phyloP scores from a whole-genome alignment of 768 basidiomycete genomes.

The Hydnum rufescens region DNA sequence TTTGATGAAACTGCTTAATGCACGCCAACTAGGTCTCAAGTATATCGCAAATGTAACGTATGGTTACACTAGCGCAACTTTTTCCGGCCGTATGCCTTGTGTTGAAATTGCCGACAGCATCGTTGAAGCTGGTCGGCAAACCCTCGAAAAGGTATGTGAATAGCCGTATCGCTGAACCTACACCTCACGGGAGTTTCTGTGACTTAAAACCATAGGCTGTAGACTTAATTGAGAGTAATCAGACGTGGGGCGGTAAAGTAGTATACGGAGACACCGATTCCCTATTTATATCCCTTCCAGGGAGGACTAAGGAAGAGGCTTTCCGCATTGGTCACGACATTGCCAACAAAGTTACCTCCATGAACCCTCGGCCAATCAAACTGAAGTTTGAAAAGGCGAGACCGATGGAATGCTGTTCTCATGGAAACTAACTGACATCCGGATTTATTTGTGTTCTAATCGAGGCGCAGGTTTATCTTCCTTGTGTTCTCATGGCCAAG shows the following conservation, averaged over 20 bases:
- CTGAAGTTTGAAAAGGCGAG: slow-evolving; percentile 93
- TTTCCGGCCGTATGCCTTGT: slow-evolving; percentile 93
- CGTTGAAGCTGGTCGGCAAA: slow-evolving; percentile 90
- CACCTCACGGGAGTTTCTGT: not conserved
- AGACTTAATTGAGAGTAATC: slow-evolving; percentile 46
- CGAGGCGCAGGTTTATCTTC: slow-evolving; percentile 64
- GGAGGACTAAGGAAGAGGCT: slow-evolving; percentile 82
- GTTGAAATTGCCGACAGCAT: slow-evolving; percentile 98
- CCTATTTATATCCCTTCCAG: slow-evolving; percentile 77
- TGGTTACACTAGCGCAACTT: slow-evolving; percentile 87
- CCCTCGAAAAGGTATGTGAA: slow-evolving; percentile 60
- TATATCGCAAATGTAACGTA: slow-evolving; percentile 90
- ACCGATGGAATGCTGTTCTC: not conserved
- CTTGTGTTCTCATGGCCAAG: slow-evolving; percentile 90
- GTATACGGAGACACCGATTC: slow-evolving; percentile 99
- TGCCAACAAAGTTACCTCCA: slow-evolving; percentile 61
- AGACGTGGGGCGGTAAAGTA: slow-evolving; percentile 78
- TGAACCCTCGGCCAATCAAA: slow-evolving; percentile 82
- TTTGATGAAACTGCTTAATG: slow-evolving; percentile 58
- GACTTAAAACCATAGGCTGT: too few relatives aligned
- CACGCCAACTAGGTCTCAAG: slow-evolving; percentile 82
- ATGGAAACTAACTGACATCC: not conserved
- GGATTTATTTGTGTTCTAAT: too few relatives aligned
- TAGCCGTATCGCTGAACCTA: not conserved
- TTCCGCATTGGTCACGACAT: slow-evolving; percentile 89